Conservation (phyloP, 2,329 filamentous ascomycete genomes). For the Sporothrix dimorphospora region DNA sequence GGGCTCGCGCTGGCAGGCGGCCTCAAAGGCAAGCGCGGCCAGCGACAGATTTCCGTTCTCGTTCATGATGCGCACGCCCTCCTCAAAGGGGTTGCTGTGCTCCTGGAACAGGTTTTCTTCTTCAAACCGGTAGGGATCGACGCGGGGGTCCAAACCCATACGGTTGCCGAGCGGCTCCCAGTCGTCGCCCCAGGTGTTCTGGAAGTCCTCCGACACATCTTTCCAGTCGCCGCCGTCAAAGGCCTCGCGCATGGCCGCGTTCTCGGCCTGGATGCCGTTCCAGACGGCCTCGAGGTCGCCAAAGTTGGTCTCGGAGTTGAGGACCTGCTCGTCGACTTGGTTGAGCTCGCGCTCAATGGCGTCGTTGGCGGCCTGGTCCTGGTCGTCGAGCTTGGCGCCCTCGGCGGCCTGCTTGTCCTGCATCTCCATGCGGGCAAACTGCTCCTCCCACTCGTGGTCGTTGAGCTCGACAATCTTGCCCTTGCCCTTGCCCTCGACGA, state of each 20-base stretch:
- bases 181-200: constrained; percentile 54
- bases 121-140: constrained; percentile 94
- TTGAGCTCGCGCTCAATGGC: constrained; percentile 86
- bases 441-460: constrained; percentile 92
- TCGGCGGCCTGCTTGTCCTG: constrained; percentile 58
- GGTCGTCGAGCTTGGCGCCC: constrained; percentile 90
- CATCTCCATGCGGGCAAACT: constrained; percentile 86
- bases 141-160: constrained; percentile 70
- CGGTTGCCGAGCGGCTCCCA: constrained; percentile 67
- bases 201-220: constrained; percentile 31
- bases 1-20: constrained; percentile 87
- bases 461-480: constrained; percentile 94
- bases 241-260: constrained; percentile 69
- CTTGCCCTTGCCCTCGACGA: constrained; percentile 60
- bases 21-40: constrained; percentile 92
- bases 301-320: constrained; percentile 73
- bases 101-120: constrained; percentile 88
- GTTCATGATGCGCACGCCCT: constrained; percentile 90
- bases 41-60: constrained; percentile 93
- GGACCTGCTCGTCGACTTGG: constrained; percentile 70
- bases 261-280: constrained; percentile 79
- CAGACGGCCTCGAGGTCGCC: constrained; percentile 91
- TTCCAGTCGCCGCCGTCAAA: constrained; percentile 68
- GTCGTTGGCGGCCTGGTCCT: constrained; percentile 62
- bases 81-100: constrained; percentile 82